Percentiles rank a stretch among this genome's conserved stretches.
Conservation (phyloP, 768 basidiomycete genomes). For the Cystobasidium tubakii region DNA sequence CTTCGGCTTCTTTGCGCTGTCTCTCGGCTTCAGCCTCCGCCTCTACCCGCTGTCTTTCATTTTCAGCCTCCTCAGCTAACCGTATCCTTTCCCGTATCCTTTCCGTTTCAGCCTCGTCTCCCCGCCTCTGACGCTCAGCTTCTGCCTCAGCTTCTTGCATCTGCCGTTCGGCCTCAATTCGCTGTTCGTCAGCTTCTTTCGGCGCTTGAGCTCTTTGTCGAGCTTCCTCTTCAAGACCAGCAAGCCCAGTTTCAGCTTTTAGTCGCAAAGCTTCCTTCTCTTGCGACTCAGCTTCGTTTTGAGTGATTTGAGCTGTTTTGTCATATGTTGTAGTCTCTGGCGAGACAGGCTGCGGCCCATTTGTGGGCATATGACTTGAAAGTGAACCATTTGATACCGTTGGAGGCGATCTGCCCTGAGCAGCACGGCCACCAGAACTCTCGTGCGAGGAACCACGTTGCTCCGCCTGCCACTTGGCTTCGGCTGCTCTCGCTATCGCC, state of each 20-base stretch:
- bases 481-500: constrained; percentile 24
- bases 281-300: constrained; percentile 26
- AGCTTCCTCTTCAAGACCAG: not conserved
- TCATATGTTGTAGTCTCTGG: constrained; percentile 38
- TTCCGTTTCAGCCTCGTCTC: not conserved
- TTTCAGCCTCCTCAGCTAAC: constrained; percentile 12
- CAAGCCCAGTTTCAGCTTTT: not conserved
- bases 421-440: not conserved
- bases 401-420: no score
- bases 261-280: constrained; percentile 1
- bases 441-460: not conserved
- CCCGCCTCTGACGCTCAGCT: not conserved
- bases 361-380: not conserved
- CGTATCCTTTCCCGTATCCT: not conserved
- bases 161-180: not conserved
- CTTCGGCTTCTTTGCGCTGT: not conserved
- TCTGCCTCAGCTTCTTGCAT: not conserved
- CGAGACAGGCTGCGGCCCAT: not conserved
- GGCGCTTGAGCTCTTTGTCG: constrained; percentile 2
- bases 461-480: constrained; percentile 18
- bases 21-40: constrained; percentile 1
- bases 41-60: no score
- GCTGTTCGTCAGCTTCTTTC: not conserved
- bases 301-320: constrained; percentile 37
- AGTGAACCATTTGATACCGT: not conserved